Evolutionary conservation across 1,139 yeast species (phyloP), one percentile per base, ranked within the genome.

Genomic region (Taiozyma onychis): DNA sequence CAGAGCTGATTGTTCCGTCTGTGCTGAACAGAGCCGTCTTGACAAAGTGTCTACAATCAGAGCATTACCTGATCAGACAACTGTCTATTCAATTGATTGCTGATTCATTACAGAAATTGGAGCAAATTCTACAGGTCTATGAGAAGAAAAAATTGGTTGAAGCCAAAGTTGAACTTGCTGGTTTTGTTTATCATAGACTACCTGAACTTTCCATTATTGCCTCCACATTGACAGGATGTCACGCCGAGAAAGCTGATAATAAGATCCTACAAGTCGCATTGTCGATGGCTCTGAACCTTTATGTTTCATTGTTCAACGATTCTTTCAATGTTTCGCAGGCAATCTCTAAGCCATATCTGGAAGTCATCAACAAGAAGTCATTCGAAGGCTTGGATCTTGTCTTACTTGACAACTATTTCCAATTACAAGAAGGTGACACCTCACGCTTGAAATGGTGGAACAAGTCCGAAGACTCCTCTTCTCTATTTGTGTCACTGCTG

Each of bases 381-480:
- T 72, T 76, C 46, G 61, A 71, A 4, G 79, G 80, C 43, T 69
- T 76, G 43, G 86, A 83, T 52, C 67, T 84, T 56, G 72, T 78
- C 0, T 66, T 82, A 26, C 66, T 85, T 45, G 85, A 83, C 54
- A 71, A 65, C 44, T 71, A 66, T 51, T 62, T 71, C 50, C 68
- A 69, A 44, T 60, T 68, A 26, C 76, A 73, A 55, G 70, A 68
- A 48, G 65, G 67, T 44, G 68, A 65, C 45, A 65, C 65, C 11
- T 54, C 69, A 6, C 71, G 73, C 51, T 60, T 68, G 26, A 85
- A 85, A 75, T 87, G 93, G 91, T 84, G 87, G 77, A 81, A 76
- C 54, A 66, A 74, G 27, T 66, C 74, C 4, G 69, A 68, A 4
- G 61, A 64, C 2, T 66, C 67, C 3, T 70, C 72, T 52, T 80